A percentile compares a stretch with the other conserved stretches of the same genome.
These are phyloP conservation scores for Dalbergia cochinchinensis DNA, from an alignment of 306 rosid genomes.

Conservation along the genomic window DNA sequence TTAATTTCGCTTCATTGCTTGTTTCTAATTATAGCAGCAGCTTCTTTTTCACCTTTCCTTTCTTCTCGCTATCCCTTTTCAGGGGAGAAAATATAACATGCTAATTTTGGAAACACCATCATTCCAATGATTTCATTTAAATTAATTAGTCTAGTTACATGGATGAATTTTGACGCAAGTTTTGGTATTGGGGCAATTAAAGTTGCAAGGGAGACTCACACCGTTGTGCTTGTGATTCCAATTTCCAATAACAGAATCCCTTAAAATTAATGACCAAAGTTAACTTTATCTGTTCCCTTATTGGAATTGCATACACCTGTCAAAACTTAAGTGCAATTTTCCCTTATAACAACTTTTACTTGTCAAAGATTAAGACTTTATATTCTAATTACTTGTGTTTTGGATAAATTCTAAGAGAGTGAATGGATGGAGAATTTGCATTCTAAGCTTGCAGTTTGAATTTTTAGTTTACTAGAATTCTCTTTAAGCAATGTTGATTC, in stretches of 20 bases:
- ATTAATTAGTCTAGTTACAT: neutral
- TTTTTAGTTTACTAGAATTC: neutral
- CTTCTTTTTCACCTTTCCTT: neutral
- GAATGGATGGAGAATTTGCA: neutral
- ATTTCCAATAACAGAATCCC: neutral
- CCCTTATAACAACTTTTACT: neutral
- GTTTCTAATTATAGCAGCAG: neutral
- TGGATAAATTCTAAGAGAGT: neutral
- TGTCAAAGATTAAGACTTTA: neutral
- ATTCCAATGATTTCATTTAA: neutral
- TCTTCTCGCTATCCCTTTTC: neutral
- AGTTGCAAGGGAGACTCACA: neutral
- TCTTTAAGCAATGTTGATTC: slow-evolving; percentile 2
- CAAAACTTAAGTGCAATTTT: neutral
- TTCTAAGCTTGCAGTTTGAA: slow-evolving; percentile 6
- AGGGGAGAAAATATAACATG: neutral
- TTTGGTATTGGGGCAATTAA: slow-evolving; percentile 7
- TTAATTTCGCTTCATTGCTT: neutral
- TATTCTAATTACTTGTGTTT: neutral
- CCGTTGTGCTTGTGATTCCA: neutral
- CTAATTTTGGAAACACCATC: neutral
- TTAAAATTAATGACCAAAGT: neutral
- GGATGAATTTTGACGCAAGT: neutral
- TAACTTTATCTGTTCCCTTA: neutral
- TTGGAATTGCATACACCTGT: neutral